Base-by-base conservation (phyloP, 2,329 filamentous ascomycete species). In the Juglanconis sp. region DNA sequence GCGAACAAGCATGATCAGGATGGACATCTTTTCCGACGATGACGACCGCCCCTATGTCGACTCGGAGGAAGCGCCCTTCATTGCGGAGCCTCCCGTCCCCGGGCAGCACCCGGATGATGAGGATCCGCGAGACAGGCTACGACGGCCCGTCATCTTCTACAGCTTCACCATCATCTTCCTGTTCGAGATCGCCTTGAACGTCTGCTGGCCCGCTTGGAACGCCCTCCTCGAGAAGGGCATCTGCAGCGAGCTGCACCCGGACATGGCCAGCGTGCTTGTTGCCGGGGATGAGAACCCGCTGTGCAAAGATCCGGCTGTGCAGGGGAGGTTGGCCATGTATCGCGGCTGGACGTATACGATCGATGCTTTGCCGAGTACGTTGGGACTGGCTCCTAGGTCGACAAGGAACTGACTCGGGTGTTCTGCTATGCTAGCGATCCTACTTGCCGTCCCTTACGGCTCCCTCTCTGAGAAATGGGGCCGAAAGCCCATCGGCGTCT, bases 221-320 rank as follows among this genome's bases (percentile, higher is more conserved):
- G 77, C 79, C 56, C 75, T 85, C 54, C 76, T 81, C 64, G 83
- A 87, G 67, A 74, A 77, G 55, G 76, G 84, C 50, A 77, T 84
- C 49, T 86, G 84, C 68, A 77, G 78, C 31, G 66, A 74, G 15
- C 74, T 79, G 62, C 81, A 79, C 64, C 76, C 79, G 5, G 71
- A 76, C 2, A 69, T 76, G 49, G 65, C 73, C 31, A 68, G 76
- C 0, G 65, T 64, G 36, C 65, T 63, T 50, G 56, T 62, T 49
- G 66, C 55, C 3, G 62, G 70, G 67, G 55, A 70, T 2, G 80
- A 83, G 40, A 67, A 72, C 49, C 71, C 74, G 17, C 67, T 67
- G 5, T 86, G 83, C 71, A 85, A 86, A 66, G 68, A 69, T 3
- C 67, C 73, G 0, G 69, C 72, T 2, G 80, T 87, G 1, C 82